Percentiles rank a stretch among this genome's conserved stretches.
Evolutionary conservation across 2,329 filamentous ascomycete genomes (phyloP).

Genomic region (Coniochaeta prunicola): DNA sequence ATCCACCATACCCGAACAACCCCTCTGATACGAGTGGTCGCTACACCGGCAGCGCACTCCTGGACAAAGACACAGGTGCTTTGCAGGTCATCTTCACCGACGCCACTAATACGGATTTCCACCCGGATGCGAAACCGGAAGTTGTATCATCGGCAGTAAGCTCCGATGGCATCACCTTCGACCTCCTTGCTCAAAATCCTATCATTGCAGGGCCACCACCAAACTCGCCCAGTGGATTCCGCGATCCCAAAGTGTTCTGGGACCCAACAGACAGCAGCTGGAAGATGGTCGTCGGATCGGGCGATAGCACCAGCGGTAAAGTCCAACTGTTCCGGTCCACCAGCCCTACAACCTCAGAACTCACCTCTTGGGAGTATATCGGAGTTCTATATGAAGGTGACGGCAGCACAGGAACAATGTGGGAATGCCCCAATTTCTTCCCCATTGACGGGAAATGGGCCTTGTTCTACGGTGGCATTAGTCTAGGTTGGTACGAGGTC

Average conservation of each 20-base stretch:
- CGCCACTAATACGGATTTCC: conserved; percentile 12
- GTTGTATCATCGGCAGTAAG: conserved; percentile 14
- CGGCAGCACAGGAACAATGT: conserved; percentile 14
- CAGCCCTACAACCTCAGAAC: conserved; percentile 6
- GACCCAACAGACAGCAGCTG: conserved; percentile 15
- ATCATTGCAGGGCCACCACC: conserved; percentile 11
- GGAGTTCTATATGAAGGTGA: conserved; percentile 17
- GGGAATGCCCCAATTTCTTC: conserved; percentile 20
- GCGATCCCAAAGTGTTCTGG: conserved; percentile 17
- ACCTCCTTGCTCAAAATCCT: conserved; percentile 11
- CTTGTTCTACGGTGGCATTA: conserved; percentile 17
- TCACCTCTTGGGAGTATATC: conserved; percentile 13
- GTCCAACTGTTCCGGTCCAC: conserved; percentile 14
- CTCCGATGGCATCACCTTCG: conserved; percentile 14
- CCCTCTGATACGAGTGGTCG: conserved; percentile 13
- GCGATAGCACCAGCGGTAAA: conserved; percentile 10
- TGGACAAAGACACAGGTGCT: conserved; percentile 9
- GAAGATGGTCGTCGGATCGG: conserved; percentile 16
- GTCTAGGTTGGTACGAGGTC: conserved; percentile 14
- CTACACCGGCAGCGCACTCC: conserved; percentile 16
- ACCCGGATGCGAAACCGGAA: conserved; percentile 15
- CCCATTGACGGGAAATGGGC: conserved; percentile 19
- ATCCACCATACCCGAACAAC: conserved; percentile 6
- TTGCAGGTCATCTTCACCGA: conserved; percentile 16
- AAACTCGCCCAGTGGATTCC: conserved; percentile 12